Percentiles rank a stretch among this genome's conserved stretches.
These are phyloP conservation scores for Podila epigama DNA, from an alignment of 192 early-diverging fungal species.

Conservation along the genomic window DNA sequence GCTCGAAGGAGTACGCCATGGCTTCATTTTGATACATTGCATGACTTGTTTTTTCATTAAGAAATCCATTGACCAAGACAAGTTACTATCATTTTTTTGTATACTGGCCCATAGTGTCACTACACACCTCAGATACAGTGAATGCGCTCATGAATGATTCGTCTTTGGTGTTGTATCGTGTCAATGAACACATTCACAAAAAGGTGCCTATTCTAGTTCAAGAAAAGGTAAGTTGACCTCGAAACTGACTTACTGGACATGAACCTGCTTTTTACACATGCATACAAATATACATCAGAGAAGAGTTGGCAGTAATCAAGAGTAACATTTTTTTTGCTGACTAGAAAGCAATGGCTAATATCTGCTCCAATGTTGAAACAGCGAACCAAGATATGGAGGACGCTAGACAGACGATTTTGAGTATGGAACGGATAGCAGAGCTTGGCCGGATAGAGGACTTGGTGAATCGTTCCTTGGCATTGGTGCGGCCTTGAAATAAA, in stretches of 20 bases:
- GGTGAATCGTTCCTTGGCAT: conserved; percentile 17
- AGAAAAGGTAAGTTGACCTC: conserved; percentile 18
- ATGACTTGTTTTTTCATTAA: background rate
- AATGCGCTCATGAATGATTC: conserved; percentile 25
- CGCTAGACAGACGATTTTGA: conserved; percentile 32
- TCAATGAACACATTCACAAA: conserved; percentile 44
- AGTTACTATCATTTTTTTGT: background rate
- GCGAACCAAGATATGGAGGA: conserved; percentile 45
- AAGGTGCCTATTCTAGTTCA: conserved; percentile 36
- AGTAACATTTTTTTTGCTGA: background rate
- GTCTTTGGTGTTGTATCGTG: conserved; percentile 32
- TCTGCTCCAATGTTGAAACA: conserved; percentile 15
- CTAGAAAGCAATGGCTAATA: conserved; percentile 24
- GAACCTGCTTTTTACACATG: too few relatives aligned
- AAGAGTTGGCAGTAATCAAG: background rate
- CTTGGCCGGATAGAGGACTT: conserved; percentile 21
- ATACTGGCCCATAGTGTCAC: conserved; percentile 9
- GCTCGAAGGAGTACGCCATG: conserved; percentile 20
- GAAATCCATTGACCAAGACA: background rate
- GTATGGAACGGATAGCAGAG: conserved; percentile 28
- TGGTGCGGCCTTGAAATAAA: background rate
- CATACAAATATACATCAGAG: too few relatives aligned
- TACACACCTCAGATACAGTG: conserved; percentile 33
- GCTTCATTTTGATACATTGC: background rate
- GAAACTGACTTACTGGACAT: background rate